These are phyloP conservation scores for Solanum chacoense DNA, from an alignment of 305 asterid species.

Conservation along the genomic window DNA sequence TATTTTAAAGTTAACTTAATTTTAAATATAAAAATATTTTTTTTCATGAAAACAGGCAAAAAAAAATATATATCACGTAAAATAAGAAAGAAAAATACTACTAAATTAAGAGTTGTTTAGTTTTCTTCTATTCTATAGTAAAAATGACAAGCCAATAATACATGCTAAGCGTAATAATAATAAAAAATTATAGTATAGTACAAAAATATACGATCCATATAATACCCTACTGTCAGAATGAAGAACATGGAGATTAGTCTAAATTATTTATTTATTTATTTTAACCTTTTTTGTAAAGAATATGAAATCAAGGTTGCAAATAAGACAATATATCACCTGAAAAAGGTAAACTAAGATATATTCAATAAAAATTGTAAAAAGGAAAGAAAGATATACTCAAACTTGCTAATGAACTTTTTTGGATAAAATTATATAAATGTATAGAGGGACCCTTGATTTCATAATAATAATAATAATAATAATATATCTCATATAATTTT, in stretches of 20 bases:
- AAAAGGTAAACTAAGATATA: neutral
- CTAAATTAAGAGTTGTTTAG: neutral
- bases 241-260: neutral
- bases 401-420: neutral
- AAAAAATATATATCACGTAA: too few relatives aligned
- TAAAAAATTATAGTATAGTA: neutral
- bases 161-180: neutral
- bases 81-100: neutral
- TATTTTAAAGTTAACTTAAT: neutral
- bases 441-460: neutral
- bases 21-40: neutral
- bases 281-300: neutral
- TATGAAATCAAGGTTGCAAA: neutral
- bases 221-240: neutral
- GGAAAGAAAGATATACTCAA: neutral
- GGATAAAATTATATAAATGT: neutral
- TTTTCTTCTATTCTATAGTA: neutral
- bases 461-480: neutral
- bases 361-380: neutral
- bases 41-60: too few relatives aligned
- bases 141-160: neutral
- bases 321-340: neutral
- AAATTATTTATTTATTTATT: too few relatives aligned
- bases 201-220: neutral
- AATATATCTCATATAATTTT: neutral